Base-by-base conservation (phyloP, 1,139 yeast genomes). In the Magnusiomyces suaveolens region DNA sequence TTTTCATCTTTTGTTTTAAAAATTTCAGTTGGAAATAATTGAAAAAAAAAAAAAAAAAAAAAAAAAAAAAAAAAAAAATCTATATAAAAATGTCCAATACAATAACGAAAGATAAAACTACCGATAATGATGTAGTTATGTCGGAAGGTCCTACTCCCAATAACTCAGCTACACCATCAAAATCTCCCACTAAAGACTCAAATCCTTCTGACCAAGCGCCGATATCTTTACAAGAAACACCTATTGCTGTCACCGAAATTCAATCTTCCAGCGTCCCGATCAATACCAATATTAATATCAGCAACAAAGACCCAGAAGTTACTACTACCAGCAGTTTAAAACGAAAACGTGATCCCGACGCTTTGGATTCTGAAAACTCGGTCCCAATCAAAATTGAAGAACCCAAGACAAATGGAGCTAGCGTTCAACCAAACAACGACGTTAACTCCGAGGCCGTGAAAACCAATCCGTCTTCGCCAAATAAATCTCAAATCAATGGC, bases 401-500 rank as follows among this genome's bases (percentile, higher is more conserved):
- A n/a, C n/a, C n/a, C n/a, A n/a, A n/a, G n/a, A n/a, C n/a, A n/a
- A n/a, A n/a, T n/a, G n/a, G n/a, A n/a, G n/a, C n/a, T n/a, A n/a
- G n/a, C n/a, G n/a, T n/a, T n/a, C n/a, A n/a, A n/a, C n/a, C n/a
- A n/a, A n/a, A n/a, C n/a, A n/a, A n/a, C n/a, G n/a, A n/a, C n/a
- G n/a, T n/a, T n/a, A n/a, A n/a, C n/a, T n/a, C n/a, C n/a, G n/a
- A n/a, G n/a, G n/a, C n/a, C n/a, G n/a, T n/a, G n/a, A n/a, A n/a
- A n/a, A n/a, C n/a, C 33, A 6, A 29, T 29, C 33, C 33, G 33
- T 29, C 33, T 6, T 29, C 12, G 12, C 33, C 33, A 29, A 29
- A 12, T 29, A 6, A 6, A 29, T 6, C 41, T 8, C 8, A 38
- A 38, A 21, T 44, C 18, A 54, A 52, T 18, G 57, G 50, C 26